A percentile compares a stretch with the other conserved stretches of the same genome.
Evolutionary conservation across 805 yeast genomes (phyloP).

Genomic region (Saturnispora sekii): DNA sequence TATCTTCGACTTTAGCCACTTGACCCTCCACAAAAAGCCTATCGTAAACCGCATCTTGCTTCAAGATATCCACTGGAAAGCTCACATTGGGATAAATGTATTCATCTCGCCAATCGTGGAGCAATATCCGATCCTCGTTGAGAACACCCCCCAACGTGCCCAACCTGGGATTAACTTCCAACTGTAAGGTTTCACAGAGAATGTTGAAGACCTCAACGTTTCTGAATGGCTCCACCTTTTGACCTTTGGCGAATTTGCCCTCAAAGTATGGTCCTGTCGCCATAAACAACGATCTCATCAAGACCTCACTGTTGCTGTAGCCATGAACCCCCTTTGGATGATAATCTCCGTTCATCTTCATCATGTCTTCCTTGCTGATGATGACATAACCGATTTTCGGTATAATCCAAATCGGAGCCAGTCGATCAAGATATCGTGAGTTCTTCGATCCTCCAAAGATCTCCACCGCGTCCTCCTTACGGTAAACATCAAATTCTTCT

Average conservation of each 20-base stretch:
- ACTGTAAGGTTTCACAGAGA: conserved; percentile 51
- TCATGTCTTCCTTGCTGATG: conserved; percentile 50
- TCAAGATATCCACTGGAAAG: conserved; percentile 33
- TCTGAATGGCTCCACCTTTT: conserved; percentile 47
- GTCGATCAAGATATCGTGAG: conserved; percentile 40
- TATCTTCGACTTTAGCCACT: conserved; percentile 9
- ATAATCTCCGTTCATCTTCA: conserved; percentile 36
- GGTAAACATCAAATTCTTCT: conserved; percentile 37
- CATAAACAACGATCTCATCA: conserved; percentile 77
- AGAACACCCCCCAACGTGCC: conserved; percentile 35
- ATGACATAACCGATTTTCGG: conserved; percentile 77
- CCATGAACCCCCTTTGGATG: conserved; percentile 79
- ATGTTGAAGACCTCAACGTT: conserved; percentile 70
- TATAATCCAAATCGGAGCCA: conserved; percentile 80
- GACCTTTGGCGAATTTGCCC: conserved; percentile 21
- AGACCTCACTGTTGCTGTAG: conserved; percentile 61
- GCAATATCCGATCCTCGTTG: conserved; percentile 23
- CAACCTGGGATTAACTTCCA: conserved; percentile 50
- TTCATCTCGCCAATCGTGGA: conserved; percentile 38
- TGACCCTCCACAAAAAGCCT: background rate
- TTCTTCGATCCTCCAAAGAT: conserved; percentile 44
- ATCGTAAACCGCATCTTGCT: conserved; percentile 45
- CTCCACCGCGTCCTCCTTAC: conserved; percentile 41
- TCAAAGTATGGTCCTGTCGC: conserved; percentile 75
- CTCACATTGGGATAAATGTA: conserved; percentile 40